Percentiles rank a stretch among this genome's conserved stretches.
phyloP scores from a whole-genome alignment of 148 eudicot genomes.

The Vaccinium vitisidaea region DNA sequence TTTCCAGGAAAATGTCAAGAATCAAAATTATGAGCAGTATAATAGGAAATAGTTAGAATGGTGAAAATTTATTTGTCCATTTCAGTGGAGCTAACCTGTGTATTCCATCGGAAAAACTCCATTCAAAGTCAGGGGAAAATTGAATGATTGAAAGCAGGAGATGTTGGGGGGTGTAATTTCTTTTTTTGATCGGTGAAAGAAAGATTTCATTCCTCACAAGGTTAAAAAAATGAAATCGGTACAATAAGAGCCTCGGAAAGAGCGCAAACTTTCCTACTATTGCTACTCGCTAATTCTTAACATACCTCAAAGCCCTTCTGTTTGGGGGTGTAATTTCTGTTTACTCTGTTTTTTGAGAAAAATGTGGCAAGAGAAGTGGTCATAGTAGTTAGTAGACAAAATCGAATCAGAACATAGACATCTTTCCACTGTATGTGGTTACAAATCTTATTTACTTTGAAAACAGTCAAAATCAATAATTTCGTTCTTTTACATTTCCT shows the following conservation, averaged over 20 bases:
- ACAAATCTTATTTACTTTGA: neutral
- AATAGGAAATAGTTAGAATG: neutral
- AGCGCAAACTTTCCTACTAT: too few species aligned
- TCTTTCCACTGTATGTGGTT: neutral
- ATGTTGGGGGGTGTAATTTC: conserved; percentile 14
- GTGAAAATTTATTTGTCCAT: neutral
- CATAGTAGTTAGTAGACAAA: conserved; percentile 10
- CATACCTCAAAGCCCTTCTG: too few species aligned
- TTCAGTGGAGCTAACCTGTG: conserved; percentile 13
- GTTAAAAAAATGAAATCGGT: too few species aligned
- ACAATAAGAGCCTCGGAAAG: too few species aligned
- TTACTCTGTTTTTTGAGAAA: conserved; percentile 16
- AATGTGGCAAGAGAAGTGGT: conserved; percentile 38
- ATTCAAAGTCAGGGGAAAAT: conserved; percentile 8
- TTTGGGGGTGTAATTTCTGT: conserved; percentile 16
- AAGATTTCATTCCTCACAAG: too few species aligned
- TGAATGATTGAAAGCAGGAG: neutral
- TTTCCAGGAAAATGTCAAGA: conserved; percentile 1
- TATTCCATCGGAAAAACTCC: conserved; percentile 26
- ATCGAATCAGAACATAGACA: neutral
- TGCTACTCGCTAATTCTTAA: too few species aligned
- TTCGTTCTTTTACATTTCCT: neutral
- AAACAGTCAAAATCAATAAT: neutral
- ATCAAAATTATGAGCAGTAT: neutral
- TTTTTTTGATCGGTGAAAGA: neutral